A percentile compares a stretch with the other conserved stretches of the same genome.
phyloP scores from a whole-genome alignment of 805 yeast species.

The Nakazawaea molendinolei region DNA sequence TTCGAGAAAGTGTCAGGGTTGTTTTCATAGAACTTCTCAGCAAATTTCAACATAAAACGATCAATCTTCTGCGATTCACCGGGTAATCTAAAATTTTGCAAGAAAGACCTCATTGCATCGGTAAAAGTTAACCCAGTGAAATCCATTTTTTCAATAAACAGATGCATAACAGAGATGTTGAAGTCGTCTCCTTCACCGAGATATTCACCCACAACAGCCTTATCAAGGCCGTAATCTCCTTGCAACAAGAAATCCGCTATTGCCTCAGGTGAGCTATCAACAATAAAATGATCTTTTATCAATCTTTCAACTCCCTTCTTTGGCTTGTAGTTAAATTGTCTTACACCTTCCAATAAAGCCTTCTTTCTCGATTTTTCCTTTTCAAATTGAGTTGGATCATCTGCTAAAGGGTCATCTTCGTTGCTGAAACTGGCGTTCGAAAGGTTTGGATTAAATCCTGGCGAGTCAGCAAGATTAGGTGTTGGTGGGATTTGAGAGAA shows the following conservation, averaged over 20 bases:
- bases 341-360: conserved; percentile 68
- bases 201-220: conserved; percentile 82
- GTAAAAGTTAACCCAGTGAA: conserved; percentile 66
- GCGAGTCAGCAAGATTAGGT: conserved; percentile 8
- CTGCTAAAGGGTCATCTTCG: conserved; percentile 25
- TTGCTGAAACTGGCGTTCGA: conserved; percentile 15
- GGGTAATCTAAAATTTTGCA: conserved; percentile 88
- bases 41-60: conserved; percentile 93
- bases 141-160: conserved; percentile 84
- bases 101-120: conserved; percentile 75
- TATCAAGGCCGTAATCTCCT: conserved; percentile 71
- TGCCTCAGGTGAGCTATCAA: conserved; percentile 50
- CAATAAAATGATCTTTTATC: conserved; percentile 56
- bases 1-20: conserved; percentile 84
- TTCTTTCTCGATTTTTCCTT: conserved; percentile 77
- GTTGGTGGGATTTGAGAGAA: conserved; percentile 15
- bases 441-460: conserved; percentile 5
- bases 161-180: conserved; percentile 82
- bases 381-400: conserved; percentile 82
- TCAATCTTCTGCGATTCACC: conserved; percentile 99
- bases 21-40: conserved; percentile 83
- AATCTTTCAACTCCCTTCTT: conserved; percentile 68
- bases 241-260: conserved; percentile 70
- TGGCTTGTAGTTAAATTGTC: conserved; percentile 79
- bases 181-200: conserved; percentile 83